Evolutionary conservation across 805 yeast species (phyloP).

Genomic region (Candida ortonii): DNA sequence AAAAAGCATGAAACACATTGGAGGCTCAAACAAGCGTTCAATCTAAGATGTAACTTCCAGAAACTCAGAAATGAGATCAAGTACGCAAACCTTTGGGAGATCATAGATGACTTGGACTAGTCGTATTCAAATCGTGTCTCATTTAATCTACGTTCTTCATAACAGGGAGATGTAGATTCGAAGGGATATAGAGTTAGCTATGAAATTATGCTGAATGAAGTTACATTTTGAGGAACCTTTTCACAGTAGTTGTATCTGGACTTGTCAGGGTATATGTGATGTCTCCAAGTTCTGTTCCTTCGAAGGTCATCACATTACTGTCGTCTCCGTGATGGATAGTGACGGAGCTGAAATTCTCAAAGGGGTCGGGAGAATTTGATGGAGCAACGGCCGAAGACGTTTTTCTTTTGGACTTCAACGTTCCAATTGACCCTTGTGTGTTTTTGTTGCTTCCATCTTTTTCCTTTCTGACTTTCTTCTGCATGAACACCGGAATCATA

Average conservation of each 20-base stretch:
- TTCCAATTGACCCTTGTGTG: constrained; percentile 39
- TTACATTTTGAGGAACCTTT: constrained; percentile 31
- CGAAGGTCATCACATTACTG: constrained; percentile 48
- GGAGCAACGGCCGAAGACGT: constrained; percentile 27
- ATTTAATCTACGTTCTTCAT: too few relatives aligned
- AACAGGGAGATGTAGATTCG: too few relatives aligned
- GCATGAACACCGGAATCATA: constrained; percentile 74
- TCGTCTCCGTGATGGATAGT: constrained; percentile 72
- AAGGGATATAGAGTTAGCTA: background rate
- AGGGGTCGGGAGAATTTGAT: constrained; percentile 56
- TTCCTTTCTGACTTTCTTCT: constrained; percentile 20
- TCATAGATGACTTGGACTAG: constrained; percentile 22
- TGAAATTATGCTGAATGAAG: background rate
- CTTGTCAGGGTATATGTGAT: constrained; percentile 54
- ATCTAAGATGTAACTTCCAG: constrained; percentile 7
- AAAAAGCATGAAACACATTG: constrained; percentile 20
- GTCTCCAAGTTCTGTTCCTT: constrained; percentile 46
- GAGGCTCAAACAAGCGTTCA: constrained; percentile 17
- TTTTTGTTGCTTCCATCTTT: constrained; percentile 14
- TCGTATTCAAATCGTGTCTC: too few relatives aligned
- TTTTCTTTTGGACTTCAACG: constrained; percentile 37
- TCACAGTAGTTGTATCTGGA: constrained; percentile 29
- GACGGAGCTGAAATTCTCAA: constrained; percentile 80
- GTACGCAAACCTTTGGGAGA: constrained; percentile 15
- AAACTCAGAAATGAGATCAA: constrained; percentile 1